Base-by-base conservation (phyloP, 208 protist genomes). In the Angomonas desouzai region DNA sequence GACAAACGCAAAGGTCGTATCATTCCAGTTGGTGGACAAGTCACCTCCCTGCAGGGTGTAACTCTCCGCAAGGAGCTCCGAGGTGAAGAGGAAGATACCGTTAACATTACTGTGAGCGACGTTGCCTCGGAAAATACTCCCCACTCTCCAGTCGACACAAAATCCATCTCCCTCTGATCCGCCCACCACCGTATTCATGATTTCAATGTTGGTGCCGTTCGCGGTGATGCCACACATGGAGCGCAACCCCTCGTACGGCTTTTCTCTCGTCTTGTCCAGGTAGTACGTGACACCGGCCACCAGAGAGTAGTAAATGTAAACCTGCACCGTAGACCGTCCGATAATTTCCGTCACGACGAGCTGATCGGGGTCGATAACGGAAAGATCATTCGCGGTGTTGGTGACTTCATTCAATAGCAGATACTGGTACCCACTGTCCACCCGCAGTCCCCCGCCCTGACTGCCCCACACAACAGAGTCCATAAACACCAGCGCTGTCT, bases 131-230 rank as follows among this genome's bases (percentile, higher is more conserved):
- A 72, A 16, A 3, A 53, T 2, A 2, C 65, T 53, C 1, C 49
- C 48, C 1, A 40, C 45, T 34, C 66, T 48, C 67, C 65, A 77
- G 36, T 60, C 68, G 22, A 77, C 16, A 47, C 76, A 82, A 16
- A 82, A 70, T 6, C 76, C 76, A 28, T 82, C 76, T 40, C 76
- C 74, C n/a, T 77, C 76, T 40, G 76, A 82, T 4, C 76, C 76
- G 13, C 61, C 69, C 1, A 53, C 75, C 0, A 74, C 18, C 10
- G 27, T 6, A 1, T 27, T 18, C 2, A 55, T 38, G 3, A 48
- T 0, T 3, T 27, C 6, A 1, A 32, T 3, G 32, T 51, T 29
- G 7, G 61, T 77, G 30, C 69, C 32, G 64, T 81, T 81, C 0
- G 68, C 22, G 22, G 76, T 32, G 1, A 81, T 47, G 36, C 76